phyloP scores from a whole-genome alignment of 192 early-diverging fungal species.

The Backusella sp. region DNA sequence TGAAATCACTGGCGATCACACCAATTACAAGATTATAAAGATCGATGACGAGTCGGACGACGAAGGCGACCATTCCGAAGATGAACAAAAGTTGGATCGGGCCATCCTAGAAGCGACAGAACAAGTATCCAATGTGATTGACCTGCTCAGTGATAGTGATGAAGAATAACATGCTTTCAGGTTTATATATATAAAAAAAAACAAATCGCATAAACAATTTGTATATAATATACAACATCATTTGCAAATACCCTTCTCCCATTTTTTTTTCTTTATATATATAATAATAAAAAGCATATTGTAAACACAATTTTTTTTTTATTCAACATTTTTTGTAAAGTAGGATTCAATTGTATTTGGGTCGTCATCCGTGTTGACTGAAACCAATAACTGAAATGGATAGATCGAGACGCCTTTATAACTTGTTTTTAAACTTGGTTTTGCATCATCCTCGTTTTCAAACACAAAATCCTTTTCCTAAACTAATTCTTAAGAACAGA shows the following conservation, averaged over 20 bases:
- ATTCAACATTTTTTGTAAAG: neutral
- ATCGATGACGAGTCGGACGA: neutral
- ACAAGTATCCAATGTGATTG: neutral
- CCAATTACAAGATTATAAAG: neutral
- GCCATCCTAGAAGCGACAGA: neutral
- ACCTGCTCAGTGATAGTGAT: slow-evolving; percentile 19
- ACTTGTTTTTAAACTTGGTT: neutral
- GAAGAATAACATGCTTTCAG: neutral
- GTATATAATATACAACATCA: neutral
- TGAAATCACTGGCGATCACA: neutral
- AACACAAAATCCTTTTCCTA: slow-evolving; percentile 14
- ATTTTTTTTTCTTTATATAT: neutral
- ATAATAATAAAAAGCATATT: neutral
- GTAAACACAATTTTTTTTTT: no score
- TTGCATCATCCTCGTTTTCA: neutral
- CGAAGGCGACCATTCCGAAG: neutral
- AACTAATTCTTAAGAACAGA: neutral
- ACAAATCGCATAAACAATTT: neutral
- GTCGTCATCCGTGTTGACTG: neutral
- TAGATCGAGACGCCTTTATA: neutral
- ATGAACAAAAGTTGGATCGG: neutral
- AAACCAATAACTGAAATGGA: slow-evolving; percentile 3
- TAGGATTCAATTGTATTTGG: slow-evolving; percentile 1
- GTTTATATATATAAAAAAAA: neutral
- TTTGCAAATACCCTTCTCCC: neutral